Percentiles rank a stretch among this genome's conserved stretches.
phyloP scores from a whole-genome alignment of 495 filamentous ascomycete species.

The Daldinia loculata region DNA sequence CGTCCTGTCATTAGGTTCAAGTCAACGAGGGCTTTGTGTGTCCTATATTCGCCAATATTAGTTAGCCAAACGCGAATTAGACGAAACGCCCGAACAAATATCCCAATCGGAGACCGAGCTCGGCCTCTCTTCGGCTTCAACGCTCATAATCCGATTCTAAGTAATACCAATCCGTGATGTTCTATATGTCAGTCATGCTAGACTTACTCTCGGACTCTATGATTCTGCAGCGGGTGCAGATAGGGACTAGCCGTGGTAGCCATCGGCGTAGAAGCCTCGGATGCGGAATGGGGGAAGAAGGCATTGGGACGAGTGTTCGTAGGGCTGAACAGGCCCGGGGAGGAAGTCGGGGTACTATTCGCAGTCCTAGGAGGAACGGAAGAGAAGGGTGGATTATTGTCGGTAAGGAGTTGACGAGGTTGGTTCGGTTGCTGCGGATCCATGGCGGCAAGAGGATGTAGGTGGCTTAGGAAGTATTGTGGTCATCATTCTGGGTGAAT shows the following conservation, averaged over 20 bases:
- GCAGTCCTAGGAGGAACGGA: conserved; percentile 57
- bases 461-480: conserved; percentile 40
- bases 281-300: conserved; percentile 50
- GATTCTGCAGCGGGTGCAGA: conserved; percentile 70
- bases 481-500: conserved; percentile 48
- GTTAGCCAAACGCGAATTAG: conserved; percentile 21
- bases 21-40: conserved; percentile 88
- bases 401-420: conserved; percentile 48
- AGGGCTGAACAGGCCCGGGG: conserved; percentile 72
- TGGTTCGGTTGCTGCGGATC: conserved; percentile 46
- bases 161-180: background rate
- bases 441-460: conserved; percentile 39
- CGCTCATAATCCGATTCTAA: background rate
- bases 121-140: background rate
- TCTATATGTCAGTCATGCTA: background rate
- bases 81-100: conserved; percentile 5
- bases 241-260: conserved; percentile 60
- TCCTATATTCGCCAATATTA: conserved; percentile 55
- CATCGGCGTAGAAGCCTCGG: conserved; percentile 59
- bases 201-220: conserved; percentile 67
- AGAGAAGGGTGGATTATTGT: conserved; percentile 46
- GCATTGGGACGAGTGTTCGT: conserved; percentile 52
- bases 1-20: conserved; percentile 85
- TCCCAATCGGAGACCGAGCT: conserved; percentile 6
- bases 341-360: conserved; percentile 72